Conservation (phyloP, 148 eudicot species). For the Bassia scoparia region DNA sequence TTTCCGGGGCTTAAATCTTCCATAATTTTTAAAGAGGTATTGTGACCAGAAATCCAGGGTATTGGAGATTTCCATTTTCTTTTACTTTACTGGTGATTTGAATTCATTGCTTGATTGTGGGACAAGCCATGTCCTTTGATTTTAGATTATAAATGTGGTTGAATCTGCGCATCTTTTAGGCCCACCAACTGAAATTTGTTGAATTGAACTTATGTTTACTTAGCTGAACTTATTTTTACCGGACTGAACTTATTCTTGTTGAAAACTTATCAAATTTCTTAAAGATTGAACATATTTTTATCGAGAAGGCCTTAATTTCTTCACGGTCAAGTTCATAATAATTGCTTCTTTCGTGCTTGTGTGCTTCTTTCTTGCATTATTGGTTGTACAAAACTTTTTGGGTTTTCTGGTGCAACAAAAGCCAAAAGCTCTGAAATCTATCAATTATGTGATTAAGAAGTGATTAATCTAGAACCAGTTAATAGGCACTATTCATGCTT, state of each 20-base stretch:
- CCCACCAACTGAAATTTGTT: no score
- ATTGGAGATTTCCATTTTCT: not conserved
- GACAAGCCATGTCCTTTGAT: not conserved
- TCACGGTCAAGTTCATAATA: not conserved
- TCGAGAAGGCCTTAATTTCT: no score
- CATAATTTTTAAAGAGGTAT: conserved; percentile 81
- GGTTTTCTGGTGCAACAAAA: not conserved
- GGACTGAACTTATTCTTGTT: no score
- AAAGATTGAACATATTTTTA: no score
- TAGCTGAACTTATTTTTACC: no score
- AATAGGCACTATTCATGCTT: not conserved
- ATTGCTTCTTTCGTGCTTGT: not conserved
- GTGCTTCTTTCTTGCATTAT: not conserved
- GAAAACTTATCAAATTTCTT: no score
- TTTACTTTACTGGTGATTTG: not conserved
- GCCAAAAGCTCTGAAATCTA: not conserved
- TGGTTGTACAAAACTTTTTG: not conserved
- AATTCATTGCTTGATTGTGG: not conserved
- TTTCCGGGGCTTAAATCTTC: conserved; percentile 90
- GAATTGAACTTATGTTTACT: no score
- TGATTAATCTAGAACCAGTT: not conserved
- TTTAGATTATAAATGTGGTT: not conserved
- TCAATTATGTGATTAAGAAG: not conserved
- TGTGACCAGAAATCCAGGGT: not conserved
- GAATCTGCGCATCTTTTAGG: not conserved